These are phyloP conservation scores for Luvunga scandens DNA, from an alignment of 345 rosid genomes.

Conservation along the genomic window DNA sequence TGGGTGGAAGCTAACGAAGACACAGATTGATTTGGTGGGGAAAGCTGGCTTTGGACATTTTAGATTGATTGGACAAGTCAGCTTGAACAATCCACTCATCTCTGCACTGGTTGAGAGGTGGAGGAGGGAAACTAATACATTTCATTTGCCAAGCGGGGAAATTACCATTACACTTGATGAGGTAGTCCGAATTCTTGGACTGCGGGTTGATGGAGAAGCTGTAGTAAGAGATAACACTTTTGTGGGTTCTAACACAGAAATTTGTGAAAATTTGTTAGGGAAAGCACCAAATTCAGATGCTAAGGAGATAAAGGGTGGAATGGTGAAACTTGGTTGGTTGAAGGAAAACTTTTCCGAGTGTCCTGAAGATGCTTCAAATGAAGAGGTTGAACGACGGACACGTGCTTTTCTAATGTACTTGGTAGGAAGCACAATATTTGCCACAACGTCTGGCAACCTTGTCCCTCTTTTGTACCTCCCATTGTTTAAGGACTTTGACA, in stretches of 20 bases:
- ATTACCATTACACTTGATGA: conserved; percentile 73
- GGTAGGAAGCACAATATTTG: conserved; percentile 72
- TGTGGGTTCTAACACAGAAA: conserved; percentile 33
- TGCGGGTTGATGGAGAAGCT: conserved; percentile 64
- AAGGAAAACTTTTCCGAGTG: conserved; percentile 67
- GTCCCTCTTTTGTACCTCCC: conserved; percentile 72
- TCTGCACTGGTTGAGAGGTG: conserved; percentile 74
- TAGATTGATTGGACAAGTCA: conserved; percentile 61
- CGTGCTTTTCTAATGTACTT: conserved; percentile 74
- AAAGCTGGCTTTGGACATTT: conserved; percentile 73
- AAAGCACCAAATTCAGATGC: conserved; percentile 47
- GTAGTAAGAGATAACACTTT: conserved; percentile 46
- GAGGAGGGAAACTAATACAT: conserved; percentile 74
- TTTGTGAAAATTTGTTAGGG: conserved; percentile 56
- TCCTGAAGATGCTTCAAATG: conserved; percentile 47
- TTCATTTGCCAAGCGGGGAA: conserved; percentile 70
- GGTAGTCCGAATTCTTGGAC: conserved; percentile 59
- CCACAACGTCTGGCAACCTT: conserved; percentile 72
- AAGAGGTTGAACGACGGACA: conserved; percentile 52
- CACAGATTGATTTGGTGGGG: conserved; percentile 58
- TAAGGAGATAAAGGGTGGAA: conserved; percentile 59
- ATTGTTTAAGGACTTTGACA: conserved; percentile 58
- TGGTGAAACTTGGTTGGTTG: conserved; percentile 73
- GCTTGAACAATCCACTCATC: conserved; percentile 70
- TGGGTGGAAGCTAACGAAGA: conserved; percentile 64